These are phyloP conservation scores for Inonotus hispidus DNA, from an alignment of 1,284 basidiomycete species.

Conservation along the genomic window DNA sequence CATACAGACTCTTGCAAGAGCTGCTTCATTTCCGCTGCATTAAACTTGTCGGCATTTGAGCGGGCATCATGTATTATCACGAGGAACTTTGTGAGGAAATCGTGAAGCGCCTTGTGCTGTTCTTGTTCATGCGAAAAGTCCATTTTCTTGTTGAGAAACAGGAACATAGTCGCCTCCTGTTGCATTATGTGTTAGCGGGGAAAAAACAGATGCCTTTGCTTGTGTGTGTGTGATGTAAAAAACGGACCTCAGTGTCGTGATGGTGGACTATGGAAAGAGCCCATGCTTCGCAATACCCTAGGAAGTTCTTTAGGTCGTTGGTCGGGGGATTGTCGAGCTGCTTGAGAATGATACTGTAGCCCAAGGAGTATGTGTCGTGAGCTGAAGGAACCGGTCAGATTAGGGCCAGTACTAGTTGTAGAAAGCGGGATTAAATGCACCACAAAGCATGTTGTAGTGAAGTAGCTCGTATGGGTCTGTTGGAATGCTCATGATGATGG, in stretches of 20 bases:
- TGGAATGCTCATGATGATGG: slow-evolving; percentile 3
- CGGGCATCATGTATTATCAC: slow-evolving; percentile 24
- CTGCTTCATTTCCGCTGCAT: not conserved
- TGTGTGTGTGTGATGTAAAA: too few relatives aligned
- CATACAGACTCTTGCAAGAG: not conserved
- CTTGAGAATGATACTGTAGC: slow-evolving; percentile 30
- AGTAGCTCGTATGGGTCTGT: slow-evolving; percentile 21
- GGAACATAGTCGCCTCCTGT: slow-evolving; percentile 32
- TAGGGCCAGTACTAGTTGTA: not conserved
- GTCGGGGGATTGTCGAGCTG: slow-evolving; percentile 32
- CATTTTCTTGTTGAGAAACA: slow-evolving; percentile 31
- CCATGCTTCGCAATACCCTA: slow-evolving; percentile 38
- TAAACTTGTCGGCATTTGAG: slow-evolving; percentile 27
- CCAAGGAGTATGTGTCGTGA: slow-evolving; percentile 32
- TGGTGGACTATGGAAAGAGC: slow-evolving; percentile 28
- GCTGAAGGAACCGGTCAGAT: slow-evolving; percentile 20
- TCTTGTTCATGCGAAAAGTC: slow-evolving; percentile 33
- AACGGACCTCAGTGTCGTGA: slow-evolving; percentile 30
- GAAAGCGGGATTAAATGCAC: slow-evolving; percentile 9
- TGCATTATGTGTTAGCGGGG: not conserved
- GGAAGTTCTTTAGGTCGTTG: slow-evolving; percentile 34
- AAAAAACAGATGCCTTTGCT: too few relatives aligned
- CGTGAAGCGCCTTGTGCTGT: slow-evolving; percentile 33
- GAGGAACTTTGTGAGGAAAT: slow-evolving; percentile 27
- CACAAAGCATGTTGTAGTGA: slow-evolving; percentile 24